Percentiles rank a stretch among this genome's conserved stretches.
These are phyloP conservation scores for Eucalyptus pauciflora DNA, from an alignment of 345 rosid species.

Conservation along the genomic window DNA sequence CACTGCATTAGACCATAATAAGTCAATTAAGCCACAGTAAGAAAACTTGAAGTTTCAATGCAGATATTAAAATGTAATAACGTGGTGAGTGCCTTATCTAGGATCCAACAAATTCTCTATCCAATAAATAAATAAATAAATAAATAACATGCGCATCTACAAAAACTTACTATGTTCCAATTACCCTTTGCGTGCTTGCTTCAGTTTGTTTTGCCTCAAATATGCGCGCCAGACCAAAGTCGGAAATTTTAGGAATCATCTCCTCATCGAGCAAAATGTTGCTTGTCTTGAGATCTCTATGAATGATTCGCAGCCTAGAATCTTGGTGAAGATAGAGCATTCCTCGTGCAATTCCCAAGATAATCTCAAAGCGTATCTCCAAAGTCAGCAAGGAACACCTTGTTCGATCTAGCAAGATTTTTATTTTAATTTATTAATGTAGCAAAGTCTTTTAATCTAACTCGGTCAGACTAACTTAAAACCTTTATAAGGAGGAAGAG, in stretches of 20 bases:
- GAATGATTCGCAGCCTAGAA: constrained; percentile 59
- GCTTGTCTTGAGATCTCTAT: constrained; percentile 60
- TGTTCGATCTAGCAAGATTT: constrained; percentile 16
- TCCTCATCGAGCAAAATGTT: constrained; percentile 48
- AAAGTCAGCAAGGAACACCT: constrained; percentile 21
- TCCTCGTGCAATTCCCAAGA: constrained; percentile 62
- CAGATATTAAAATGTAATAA: neutral
- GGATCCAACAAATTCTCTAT: too few relatives aligned
- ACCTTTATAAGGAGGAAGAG: too few relatives aligned
- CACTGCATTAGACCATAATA: constrained; percentile 9
- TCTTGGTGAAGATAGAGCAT: constrained; percentile 68
- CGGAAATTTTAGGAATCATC: constrained; percentile 68
- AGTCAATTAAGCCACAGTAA: neutral
- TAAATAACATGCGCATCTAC: neutral
- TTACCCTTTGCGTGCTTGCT: constrained; percentile 41
- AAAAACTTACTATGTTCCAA: constrained; percentile 59
- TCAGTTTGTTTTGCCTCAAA: constrained; percentile 43
- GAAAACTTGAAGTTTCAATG: neutral
- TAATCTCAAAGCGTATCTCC: constrained; percentile 32
- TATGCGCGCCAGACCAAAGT: constrained; percentile 63
- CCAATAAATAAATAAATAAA: too few relatives aligned
- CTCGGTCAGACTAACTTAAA: neutral
- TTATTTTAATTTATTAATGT: neutral
- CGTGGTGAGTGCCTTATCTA: too few relatives aligned
- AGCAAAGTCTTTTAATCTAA: neutral